A percentile compares a stretch with the other conserved stretches of the same genome.
phyloP scores from a whole-genome alignment of 257 asterid species.

The Solanum habrochaites region DNA sequence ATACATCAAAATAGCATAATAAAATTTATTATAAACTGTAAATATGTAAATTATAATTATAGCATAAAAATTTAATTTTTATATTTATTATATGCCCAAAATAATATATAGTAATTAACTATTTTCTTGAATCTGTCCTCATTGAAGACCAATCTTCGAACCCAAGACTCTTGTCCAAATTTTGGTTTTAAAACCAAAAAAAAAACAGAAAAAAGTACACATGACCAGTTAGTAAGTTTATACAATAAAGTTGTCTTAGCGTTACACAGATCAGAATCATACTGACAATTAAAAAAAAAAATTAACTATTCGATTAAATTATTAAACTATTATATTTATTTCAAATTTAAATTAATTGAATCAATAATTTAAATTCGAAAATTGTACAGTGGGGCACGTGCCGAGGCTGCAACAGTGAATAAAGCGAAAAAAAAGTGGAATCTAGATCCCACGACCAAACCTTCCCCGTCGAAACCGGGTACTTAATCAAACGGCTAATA shows the following conservation, averaged over 20 bases:
- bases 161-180: neutral
- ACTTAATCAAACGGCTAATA: slow-evolving; percentile 26
- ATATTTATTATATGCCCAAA: too few relatives aligned
- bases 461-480: slow-evolving; percentile 23
- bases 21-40: too few relatives aligned
- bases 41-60: too few relatives aligned
- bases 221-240: neutral
- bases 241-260: neutral
- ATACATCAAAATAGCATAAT: too few relatives aligned
- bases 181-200: neutral
- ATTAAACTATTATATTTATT: too few relatives aligned
- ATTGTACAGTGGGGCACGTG: slow-evolving; percentile 14
- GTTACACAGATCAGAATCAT: neutral
- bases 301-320: neutral
- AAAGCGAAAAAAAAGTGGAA: slow-evolving; percentile 12
- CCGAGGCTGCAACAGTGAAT: neutral
- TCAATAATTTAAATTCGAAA: neutral
- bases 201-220: neutral
- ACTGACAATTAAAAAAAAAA: neutral
- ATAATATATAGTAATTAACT: neutral
- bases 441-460: slow-evolving; percentile 27
- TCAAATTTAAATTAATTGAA: too few relatives aligned
- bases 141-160: neutral
- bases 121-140: neutral
- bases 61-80: too few relatives aligned